phyloP scores from a whole-genome alignment of 2,329 filamentous ascomycete species.

The Epichloe amarillans region DNA sequence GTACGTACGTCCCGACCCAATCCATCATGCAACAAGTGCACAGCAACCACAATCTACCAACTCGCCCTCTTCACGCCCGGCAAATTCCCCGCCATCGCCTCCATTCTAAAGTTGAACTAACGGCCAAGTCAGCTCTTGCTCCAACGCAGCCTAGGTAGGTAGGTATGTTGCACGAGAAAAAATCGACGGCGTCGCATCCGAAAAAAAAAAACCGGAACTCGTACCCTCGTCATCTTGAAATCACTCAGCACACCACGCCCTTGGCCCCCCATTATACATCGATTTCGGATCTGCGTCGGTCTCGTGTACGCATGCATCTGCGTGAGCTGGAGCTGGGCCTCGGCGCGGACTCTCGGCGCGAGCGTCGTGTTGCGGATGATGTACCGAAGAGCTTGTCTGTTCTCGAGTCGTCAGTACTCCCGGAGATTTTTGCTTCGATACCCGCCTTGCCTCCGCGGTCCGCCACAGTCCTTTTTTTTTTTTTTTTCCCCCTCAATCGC shows the following conservation, averaged over 20 bases:
- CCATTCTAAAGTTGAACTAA: slow-evolving; percentile 85
- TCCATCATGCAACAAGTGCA: background rate
- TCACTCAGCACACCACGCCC: slow-evolving; percentile 81
- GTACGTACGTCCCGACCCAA: background rate
- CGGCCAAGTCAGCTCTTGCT: slow-evolving; percentile 13
- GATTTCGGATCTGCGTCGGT: slow-evolving; percentile 84
- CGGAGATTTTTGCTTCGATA: background rate
- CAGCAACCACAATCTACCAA: slow-evolving; percentile 49
- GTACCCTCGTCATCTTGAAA: slow-evolving; percentile 79
- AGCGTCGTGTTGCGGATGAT: slow-evolving; percentile 88
- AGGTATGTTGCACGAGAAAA: background rate
- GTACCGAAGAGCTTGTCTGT: slow-evolving; percentile 82
- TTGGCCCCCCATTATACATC: slow-evolving; percentile 91
- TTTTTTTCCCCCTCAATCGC: background rate
- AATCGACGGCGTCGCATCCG: background rate
- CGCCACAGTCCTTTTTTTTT: too few relatives aligned
- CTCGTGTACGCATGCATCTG: slow-evolving; percentile 96
- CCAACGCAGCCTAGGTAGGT: background rate
- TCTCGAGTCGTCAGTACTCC: too few relatives aligned
- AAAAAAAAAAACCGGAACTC: slow-evolving; percentile 28
- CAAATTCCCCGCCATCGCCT: slow-evolving; percentile 72
- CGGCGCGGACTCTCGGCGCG: slow-evolving; percentile 65
- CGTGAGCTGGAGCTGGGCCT: slow-evolving; percentile 83
- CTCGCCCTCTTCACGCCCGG: slow-evolving; percentile 93
- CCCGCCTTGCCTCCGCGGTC: too few relatives aligned